Evolutionary conservation across 1,284 basidiomycete genomes (phyloP), one percentile per base, ranked within the genome.

Genomic region (Puccinia coronata): DNA sequence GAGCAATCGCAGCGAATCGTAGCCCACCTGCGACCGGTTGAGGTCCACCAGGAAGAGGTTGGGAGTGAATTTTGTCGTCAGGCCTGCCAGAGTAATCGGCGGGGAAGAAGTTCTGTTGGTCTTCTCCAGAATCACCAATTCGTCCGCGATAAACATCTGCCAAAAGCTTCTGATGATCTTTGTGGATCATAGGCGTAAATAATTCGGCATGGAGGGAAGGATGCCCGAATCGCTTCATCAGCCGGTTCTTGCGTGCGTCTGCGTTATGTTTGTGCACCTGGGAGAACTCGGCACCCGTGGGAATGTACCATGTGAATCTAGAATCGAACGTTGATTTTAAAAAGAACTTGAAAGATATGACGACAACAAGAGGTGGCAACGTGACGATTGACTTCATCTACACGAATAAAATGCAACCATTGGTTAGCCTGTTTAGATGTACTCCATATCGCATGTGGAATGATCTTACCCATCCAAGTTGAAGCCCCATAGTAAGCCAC

Each of bases 101-200:
- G 53, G 67, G 34, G 18, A 11, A 0, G 1, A 39, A 28, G 20
- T 36, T 20, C 25, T 49, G 53, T 23, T 28, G 57, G 82, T 84
- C 51, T 82, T 84, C 70, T 81, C 76, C 2, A 91, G 34, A 36
- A 14, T 65, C 31, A n/a, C 61, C 28, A n/a, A 83, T 61, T 43
- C 76, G 20, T 18, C 82, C 83, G 23, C 82, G 82, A 57, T 83
- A 84, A 25, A 84, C 82, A 82, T 93, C 90, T 53, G 88, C 86
- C 25, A 95, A 88, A 34, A 94, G 87, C 9, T 89, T 90, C 89
- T 93, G 92, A 90, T 93, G 92, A 85, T 91, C 91, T 82, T 92
- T 91, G 84, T 95, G 93, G 55, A 95, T 87, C 92, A 94, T 93
- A 0, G 93, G 93, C 18, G 93, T 94, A 87, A 93, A 94, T 41